These are phyloP conservation scores for Tetratostichococcus sp. DNA, from an alignment of 139 green algal genomes.

Conservation along the genomic window DNA sequence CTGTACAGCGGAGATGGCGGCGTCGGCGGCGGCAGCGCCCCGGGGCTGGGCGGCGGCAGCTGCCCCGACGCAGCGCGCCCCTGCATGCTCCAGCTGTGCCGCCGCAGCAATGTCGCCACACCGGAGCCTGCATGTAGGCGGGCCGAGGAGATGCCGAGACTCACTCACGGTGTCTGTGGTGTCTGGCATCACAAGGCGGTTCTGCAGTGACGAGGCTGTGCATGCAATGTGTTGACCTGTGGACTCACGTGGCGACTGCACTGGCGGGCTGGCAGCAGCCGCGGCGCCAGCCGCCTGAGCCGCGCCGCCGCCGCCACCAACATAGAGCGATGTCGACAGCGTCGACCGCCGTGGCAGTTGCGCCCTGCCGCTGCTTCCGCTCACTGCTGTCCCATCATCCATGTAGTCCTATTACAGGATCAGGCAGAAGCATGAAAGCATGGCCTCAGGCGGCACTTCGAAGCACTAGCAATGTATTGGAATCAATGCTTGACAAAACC, in stretches of 20 bases:
- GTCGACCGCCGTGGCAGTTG: constrained; percentile 11
- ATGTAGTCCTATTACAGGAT: too few relatives aligned
- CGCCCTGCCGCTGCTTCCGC: constrained; percentile 1
- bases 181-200: too few relatives aligned
- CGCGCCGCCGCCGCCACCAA: neutral
- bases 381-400: too few relatives aligned
- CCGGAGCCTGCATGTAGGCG: too few relatives aligned
- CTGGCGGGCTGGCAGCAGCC: neutral
- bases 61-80: neutral
- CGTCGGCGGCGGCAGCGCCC: constrained; percentile 5
- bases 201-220: neutral
- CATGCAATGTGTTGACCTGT: neutral
- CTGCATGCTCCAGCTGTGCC: constrained; percentile 10
- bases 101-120: neutral
- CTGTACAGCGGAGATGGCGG: neutral
- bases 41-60: neutral
- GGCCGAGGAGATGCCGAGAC: too few relatives aligned
- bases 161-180: too few relatives aligned
- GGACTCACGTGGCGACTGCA: neutral
- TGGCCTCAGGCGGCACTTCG: too few relatives aligned
- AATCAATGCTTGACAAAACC: too few relatives aligned
- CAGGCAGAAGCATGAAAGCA: too few relatives aligned
- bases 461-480: too few relatives aligned
- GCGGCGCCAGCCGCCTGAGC: neutral
- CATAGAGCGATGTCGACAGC: constrained; percentile 3